These are phyloP conservation scores for Coemansia sp. DNA, from an alignment of 192 early-diverging fungal genomes.

Conservation along the genomic window DNA sequence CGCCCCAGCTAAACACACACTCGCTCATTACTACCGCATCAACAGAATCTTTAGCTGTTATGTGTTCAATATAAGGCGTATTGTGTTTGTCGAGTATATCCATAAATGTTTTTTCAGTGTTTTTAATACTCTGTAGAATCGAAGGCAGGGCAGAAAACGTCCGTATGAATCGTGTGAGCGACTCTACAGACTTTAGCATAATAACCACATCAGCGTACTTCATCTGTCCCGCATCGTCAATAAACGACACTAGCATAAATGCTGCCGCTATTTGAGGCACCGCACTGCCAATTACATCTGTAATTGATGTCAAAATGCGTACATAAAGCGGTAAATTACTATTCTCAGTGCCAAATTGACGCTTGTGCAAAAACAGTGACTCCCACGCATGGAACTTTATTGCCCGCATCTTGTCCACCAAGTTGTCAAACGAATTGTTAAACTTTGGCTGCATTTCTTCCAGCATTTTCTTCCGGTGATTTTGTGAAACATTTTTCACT, in stretches of 20 bases:
- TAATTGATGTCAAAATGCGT: background rate
- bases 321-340: constrained; percentile 1
- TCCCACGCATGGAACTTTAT: constrained; percentile 71
- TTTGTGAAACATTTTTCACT: background rate
- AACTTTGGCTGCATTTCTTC: constrained; percentile 6
- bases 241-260: constrained; percentile 58
- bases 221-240: constrained; percentile 19
- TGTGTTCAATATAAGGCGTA: constrained; percentile 1
- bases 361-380: constrained; percentile 21
- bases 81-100: background rate
- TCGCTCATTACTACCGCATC: constrained; percentile 9
- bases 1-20: constrained; percentile 28
- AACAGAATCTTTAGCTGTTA: background rate
- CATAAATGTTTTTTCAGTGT: constrained; percentile 5
- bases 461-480: background rate
- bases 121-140: background rate
- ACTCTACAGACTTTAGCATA: constrained; percentile 13
- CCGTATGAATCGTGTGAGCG: constrained; percentile 11
- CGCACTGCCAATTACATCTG: constrained; percentile 13
- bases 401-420: constrained; percentile 46
- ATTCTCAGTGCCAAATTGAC: constrained; percentile 7
- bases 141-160: background rate
- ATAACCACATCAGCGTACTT: constrained; percentile 19
- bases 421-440: background rate
- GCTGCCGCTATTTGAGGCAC: constrained; percentile 56